Percentiles rank a stretch among this genome's conserved stretches.
phyloP scores from a whole-genome alignment of 345 rosid species.

The Cardiospermum halicacabum region DNA sequence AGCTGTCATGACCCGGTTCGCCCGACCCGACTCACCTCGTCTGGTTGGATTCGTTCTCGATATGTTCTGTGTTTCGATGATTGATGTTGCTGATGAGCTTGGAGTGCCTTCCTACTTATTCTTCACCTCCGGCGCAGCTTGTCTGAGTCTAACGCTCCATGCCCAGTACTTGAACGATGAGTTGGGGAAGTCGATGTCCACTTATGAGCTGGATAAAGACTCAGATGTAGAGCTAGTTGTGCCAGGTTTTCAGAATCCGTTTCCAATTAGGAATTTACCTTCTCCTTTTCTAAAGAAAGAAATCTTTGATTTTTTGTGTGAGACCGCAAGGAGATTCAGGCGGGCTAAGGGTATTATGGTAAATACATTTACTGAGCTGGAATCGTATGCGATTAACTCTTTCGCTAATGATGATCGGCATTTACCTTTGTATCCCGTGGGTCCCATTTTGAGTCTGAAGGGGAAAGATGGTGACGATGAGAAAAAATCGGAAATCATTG shows the following conservation, averaged over 20 bases:
- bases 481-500: constrained; percentile 19
- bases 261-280: constrained; percentile 11
- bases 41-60: constrained; percentile 52
- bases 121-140: constrained; percentile 21
- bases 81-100: constrained; percentile 46
- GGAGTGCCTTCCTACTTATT: constrained; percentile 36
- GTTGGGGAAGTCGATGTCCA: constrained; percentile 1
- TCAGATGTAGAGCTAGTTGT: constrained; percentile 17
- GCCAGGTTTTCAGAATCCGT: background rate
- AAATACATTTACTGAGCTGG: constrained; percentile 35
- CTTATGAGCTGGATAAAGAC: constrained; percentile 18
- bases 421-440: constrained; percentile 39
- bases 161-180: constrained; percentile 16
- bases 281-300: constrained; percentile 14
- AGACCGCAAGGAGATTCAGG: constrained; percentile 13
- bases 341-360: constrained; percentile 37
- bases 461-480: constrained; percentile 7
- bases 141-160: constrained; percentile 26
- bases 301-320: background rate
- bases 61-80: constrained; percentile 44
- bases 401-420: constrained; percentile 13
- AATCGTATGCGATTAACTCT: constrained; percentile 21
- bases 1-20: constrained; percentile 10
- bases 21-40: constrained; percentile 17
- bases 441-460: constrained; percentile 40